Evolutionary conservation across 257 asterid genomes (phyloP).

Genomic region (Capsicum pubescens): DNA sequence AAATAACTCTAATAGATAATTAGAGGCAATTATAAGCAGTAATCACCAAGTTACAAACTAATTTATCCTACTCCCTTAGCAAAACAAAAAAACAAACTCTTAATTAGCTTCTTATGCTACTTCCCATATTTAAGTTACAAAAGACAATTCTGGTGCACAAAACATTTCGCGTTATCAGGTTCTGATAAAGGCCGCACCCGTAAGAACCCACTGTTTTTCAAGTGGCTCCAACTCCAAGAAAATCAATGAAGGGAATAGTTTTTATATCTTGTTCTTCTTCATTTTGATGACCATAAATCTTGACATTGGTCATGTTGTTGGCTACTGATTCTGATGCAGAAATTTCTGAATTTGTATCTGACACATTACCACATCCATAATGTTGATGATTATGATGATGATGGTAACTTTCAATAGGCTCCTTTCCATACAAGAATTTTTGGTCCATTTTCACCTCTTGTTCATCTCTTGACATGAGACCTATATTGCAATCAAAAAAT

Average conservation of each 20-base stretch:
- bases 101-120: neutral
- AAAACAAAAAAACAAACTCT: neutral
- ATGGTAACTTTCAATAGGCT: neutral
- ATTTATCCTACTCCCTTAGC: neutral
- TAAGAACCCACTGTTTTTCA: conserved; percentile 26
- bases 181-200: neutral
- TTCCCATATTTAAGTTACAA: no score
- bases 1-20: neutral
- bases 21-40: neutral
- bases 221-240: conserved; percentile 48
- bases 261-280: conserved; percentile 25
- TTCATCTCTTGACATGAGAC: neutral
- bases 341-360: conserved; percentile 37
- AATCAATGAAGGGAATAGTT: conserved; percentile 40
- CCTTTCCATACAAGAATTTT: conserved; percentile 17
- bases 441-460: conserved; percentile 4
- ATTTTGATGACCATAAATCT: conserved; percentile 10
- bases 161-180: no score
- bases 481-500: neutral
- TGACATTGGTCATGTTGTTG: conserved; percentile 33
- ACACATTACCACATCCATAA: conserved; percentile 18
- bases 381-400: neutral
- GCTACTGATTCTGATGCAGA: conserved; percentile 45
- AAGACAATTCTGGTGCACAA: no score
- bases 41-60: conserved; percentile 8